Base-by-base conservation (phyloP, 768 basidiomycete genomes). In the Lactarius sanguifluus region DNA sequence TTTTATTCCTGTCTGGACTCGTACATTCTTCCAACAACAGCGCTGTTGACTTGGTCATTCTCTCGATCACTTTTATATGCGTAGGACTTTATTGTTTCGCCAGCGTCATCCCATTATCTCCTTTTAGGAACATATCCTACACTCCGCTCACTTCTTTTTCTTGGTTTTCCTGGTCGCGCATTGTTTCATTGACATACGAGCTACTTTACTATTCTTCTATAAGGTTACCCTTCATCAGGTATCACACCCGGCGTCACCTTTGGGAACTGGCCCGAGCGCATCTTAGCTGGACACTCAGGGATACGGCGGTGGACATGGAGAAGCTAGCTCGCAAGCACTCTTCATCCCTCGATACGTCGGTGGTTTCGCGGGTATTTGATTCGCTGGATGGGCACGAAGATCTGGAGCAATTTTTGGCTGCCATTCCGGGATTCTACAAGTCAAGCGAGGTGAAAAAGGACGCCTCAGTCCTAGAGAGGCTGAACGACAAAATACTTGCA, bases 391-490 rank as follows among this genome's bases (percentile, higher is more conserved):
- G 13, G 28, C 52, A 54, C 15, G 28, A 54, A 54, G 57, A 58
- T 36, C 28, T 58, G 57, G 57, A 58, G 38, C 34, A 41, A 25
- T 58, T 58, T 41, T 58, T 58, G 23, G 3, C 57, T 8, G 15
- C 36, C 25, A 58, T 58, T 25, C 57, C 57, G 38, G 57, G 38
- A 23, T 36, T 45, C 43, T 45, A 45, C 43, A 3, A n/a, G n/a
- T 45, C 43, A 45, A 10, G 20, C 20, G 20, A n/a, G 43, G 43
- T n/a, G 43, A 45, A 9, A 20, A 45, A 10, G 20, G 20, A 45
- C 9, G 2, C 4, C 43, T 45, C 20, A 0, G 20, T 45, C 20
- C 20, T 45, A 8, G 43, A 45, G 20, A 1, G 43, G 43, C 43
- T 45, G 43, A 45, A n/a, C 9, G 9, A 45, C 43, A 45, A 8